Evolutionary conservation across 2,329 filamentous ascomycete species (phyloP).

Genomic region (Pseudogymnoascus sp.): DNA sequence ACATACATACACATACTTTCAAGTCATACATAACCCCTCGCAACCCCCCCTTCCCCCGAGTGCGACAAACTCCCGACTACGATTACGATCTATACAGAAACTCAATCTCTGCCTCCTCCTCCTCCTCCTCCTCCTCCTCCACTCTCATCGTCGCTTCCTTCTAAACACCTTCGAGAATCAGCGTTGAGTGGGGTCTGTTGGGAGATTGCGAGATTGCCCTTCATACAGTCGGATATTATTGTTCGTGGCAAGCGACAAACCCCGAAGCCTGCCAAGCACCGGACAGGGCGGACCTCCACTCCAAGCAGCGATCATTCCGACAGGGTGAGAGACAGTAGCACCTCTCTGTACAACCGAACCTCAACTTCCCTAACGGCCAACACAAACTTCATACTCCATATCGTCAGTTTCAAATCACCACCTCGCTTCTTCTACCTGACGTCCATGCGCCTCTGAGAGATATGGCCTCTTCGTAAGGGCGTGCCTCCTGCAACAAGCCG

Average conservation of each 20-base stretch:
- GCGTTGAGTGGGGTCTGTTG: neutral
- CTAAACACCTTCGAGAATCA: neutral
- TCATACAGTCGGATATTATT: slow-evolving; percentile 4
- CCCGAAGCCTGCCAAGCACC: neutral
- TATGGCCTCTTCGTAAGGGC: slow-evolving; percentile 2
- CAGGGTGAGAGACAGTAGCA: neutral
- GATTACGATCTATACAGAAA: neutral
- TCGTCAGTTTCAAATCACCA: neutral
- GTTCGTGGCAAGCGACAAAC: neutral
- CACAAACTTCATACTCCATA: neutral
- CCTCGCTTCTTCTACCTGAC: neutral
- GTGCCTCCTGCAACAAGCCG: neutral
- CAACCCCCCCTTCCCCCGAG: neutral
- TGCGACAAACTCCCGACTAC: neutral
- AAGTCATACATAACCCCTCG: slow-evolving; percentile 1
- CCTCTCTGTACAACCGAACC: neutral
- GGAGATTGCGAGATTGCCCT: neutral
- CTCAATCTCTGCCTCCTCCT: neutral
- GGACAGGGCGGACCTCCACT: neutral
- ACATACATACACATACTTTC: neutral
- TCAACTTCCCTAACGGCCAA: neutral
- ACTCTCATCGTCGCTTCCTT: neutral
- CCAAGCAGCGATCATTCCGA: neutral
- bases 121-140: neutral
- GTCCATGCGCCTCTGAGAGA: neutral